These are phyloP conservation scores for Saitozyma sp. DNA, from an alignment of 768 basidiomycete genomes.

Conservation along the genomic window DNA sequence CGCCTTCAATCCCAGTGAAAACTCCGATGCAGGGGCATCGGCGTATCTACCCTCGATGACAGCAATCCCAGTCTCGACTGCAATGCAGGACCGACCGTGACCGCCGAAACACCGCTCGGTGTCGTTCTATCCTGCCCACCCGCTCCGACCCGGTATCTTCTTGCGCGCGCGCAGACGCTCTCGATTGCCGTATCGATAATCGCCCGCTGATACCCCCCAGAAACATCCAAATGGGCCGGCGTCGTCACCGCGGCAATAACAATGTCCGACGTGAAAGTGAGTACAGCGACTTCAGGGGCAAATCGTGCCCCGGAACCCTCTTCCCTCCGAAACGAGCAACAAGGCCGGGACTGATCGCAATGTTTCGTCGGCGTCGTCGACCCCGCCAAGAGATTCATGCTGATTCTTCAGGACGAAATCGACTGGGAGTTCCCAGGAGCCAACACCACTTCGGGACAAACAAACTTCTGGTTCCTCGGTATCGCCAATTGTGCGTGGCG, in stretches of 20 bases:
- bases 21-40: no score
- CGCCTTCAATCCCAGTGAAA: no score
- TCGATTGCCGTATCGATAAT: background rate
- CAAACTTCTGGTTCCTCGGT: slow-evolving; percentile 59
- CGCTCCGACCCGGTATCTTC: no score
- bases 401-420: slow-evolving; percentile 32
- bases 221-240: slow-evolving; percentile 75
- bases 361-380: background rate
- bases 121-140: no score
- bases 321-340: no score
- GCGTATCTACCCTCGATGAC: background rate
- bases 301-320: no score
- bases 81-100: no score
- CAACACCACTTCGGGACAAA: slow-evolving; percentile 66
- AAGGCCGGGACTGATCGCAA: no score
- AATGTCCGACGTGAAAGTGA: slow-evolving; percentile 68
- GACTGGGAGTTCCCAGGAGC: slow-evolving; percentile 51
- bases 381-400: background rate
- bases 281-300: slow-evolving; percentile 6
- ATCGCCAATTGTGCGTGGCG: slow-evolving; percentile 38
- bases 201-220: slow-evolving; percentile 13
- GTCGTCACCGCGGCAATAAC: slow-evolving; percentile 71
- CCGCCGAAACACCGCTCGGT: no score
- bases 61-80: background rate
- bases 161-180: no score